phyloP scores from a whole-genome alignment of 306 rosid species.

The Cicer pinnatifidum region DNA sequence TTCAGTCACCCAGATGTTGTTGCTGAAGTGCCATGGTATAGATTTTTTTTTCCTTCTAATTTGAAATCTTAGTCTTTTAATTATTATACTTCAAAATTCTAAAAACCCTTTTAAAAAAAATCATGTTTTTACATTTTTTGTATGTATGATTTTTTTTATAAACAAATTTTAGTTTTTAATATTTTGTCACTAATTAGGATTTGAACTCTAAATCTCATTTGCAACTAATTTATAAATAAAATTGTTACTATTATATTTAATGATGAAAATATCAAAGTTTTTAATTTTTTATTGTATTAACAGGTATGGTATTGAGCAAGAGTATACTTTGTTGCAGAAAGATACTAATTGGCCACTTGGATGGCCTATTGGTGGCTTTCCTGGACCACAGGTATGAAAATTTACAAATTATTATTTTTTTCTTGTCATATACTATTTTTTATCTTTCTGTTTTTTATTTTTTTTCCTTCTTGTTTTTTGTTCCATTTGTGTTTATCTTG shows the following conservation, averaged over 20 bases:
- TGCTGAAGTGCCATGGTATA: constrained; percentile 65
- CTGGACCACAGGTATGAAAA: constrained; percentile 59
- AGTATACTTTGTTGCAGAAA: constrained; percentile 64
- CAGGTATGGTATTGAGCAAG: constrained; percentile 79
- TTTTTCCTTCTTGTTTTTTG: neutral
- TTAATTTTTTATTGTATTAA: neutral
- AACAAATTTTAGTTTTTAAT: no score
- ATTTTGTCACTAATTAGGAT: no score
- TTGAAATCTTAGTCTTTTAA: neutral
- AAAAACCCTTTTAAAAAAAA: neutral
- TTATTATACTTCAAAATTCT: constrained; percentile 12
- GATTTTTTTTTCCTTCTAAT: neutral
- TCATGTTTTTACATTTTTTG: no score
- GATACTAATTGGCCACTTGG: constrained; percentile 68
- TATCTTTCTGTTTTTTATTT: neutral
- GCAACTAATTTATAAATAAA: no score
- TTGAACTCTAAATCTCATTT: no score
- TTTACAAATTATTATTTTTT: neutral
- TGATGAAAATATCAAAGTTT: constrained; percentile 20
- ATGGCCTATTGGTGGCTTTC: constrained; percentile 74
- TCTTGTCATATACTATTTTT: neutral
- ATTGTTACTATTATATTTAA: neutral
- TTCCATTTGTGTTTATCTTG: neutral
- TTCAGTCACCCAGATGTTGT: constrained; percentile 62
- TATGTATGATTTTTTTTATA: no score